phyloP scores from a whole-genome alignment of 345 rosid genomes.

The Populus tremula region DNA sequence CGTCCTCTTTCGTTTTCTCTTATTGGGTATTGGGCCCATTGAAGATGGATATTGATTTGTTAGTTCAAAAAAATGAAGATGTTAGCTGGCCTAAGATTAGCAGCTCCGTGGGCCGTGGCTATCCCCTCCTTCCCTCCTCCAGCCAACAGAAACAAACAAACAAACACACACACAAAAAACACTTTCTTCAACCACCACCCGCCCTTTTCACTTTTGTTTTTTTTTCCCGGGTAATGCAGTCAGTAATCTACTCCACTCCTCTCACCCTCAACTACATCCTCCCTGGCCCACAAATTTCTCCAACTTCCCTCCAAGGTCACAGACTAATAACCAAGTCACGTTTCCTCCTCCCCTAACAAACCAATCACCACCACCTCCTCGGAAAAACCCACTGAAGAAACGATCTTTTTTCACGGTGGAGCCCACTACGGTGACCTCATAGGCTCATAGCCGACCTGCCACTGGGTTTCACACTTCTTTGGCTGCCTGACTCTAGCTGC shows the following conservation, averaged over 20 bases:
- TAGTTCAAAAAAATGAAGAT: too few species aligned
- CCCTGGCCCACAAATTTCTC: conserved; percentile 19
- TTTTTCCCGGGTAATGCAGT: conserved; percentile 20
- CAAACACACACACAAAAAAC: too few species aligned
- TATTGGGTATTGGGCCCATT: background rate
- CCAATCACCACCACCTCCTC: conserved; percentile 25
- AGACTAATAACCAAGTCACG: conserved; percentile 40
- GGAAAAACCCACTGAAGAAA: conserved; percentile 53
- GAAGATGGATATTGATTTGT: background rate
- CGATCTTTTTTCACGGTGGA: conserved; percentile 79
- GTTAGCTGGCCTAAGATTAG: background rate
- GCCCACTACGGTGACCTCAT: conserved; percentile 91
- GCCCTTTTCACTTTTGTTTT: background rate
- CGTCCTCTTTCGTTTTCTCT: background rate
- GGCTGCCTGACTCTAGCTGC: conserved; percentile 98
- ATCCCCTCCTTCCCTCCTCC: background rate
- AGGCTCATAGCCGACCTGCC: conserved; percentile 68
- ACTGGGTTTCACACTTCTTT: conserved; percentile 77
- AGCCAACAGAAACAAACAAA: background rate
- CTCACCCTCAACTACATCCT: conserved; percentile 16
- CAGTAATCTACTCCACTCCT: conserved; percentile 21
- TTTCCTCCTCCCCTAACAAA: conserved; percentile 52
- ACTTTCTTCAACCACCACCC: background rate
- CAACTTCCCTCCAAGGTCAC: conserved; percentile 21
- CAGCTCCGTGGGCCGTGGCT: too few species aligned